Base-by-base conservation (phyloP, 192 early-diverging fungal species). In the Backusella circina region DNA sequence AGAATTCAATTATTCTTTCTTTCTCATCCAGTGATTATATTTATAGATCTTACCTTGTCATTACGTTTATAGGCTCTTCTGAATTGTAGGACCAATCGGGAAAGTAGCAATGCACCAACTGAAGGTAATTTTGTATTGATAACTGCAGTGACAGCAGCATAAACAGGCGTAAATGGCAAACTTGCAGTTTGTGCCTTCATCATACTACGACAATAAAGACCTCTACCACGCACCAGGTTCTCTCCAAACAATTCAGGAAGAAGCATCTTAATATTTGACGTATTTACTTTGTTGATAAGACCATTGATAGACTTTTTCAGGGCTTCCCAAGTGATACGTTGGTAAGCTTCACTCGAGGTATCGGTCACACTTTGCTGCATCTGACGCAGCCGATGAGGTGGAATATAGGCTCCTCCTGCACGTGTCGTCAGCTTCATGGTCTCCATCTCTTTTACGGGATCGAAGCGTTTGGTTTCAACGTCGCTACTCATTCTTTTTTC, bases 291-390 rank as follows among this genome's bases (percentile, higher is more conserved):
- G 88, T 99, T 99, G 77, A 99, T 94, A 1, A 93, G 87, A 74
- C 95, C 97, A 77, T 98, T 99, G 72, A 99, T 92, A 70, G 88
- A 91, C 82, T 98, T 99, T 78, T 97, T 98, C 6, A 98, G 85
- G 7, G 90, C 88, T 74, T 99, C 96, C 97, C 97, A 99, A 30
- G 90, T 91, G 81, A 95, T 91, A 7, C 97, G 92, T 81, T 98
- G 97, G 69, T 91, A 95, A 33, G 88, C 89, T 26, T 84, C 82
- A 66, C 84, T 88, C 33, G 38, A 82, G 71, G 92, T 92, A 77
- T 95, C 92, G 1, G 88, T 90, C 66, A 94, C 88, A 16, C 84
- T 81, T 51, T 89, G 78, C 67, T 89, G 93, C 90, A 97, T 86
- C 74, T 89, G 84, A 61, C 93, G 85, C 79, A 95, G 85, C 37